Conservation (phyloP, 495 filamentous ascomycete species). For the Immersiella caudata region DNA sequence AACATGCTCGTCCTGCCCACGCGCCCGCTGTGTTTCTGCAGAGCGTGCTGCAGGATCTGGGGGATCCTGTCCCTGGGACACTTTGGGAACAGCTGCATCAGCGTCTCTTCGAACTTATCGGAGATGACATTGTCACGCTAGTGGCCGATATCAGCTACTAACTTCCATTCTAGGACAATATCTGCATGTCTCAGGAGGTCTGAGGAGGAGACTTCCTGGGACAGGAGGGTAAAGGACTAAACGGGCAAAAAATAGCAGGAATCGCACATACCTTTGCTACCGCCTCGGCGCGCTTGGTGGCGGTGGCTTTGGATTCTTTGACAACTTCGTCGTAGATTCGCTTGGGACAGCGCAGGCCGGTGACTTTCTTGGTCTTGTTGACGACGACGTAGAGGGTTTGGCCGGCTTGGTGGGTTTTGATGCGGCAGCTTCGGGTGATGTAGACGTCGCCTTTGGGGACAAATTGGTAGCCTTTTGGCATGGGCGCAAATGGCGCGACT, state of each 20-base stretch:
- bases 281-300: conserved; percentile 27
- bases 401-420: conserved; percentile 33
- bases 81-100: conserved; percentile 36
- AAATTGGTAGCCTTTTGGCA: conserved; percentile 42
- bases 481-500: conserved; percentile 6
- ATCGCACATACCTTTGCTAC: too few relatives aligned
- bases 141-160: too few relatives aligned
- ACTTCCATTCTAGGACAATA: too few relatives aligned
- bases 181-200: too few relatives aligned
- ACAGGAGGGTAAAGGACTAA: too few relatives aligned
- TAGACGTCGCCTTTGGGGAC: conserved; percentile 45
- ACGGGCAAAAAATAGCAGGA: too few relatives aligned
- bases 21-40: conserved; percentile 38
- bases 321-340: conserved; percentile 33
- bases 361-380: conserved; percentile 24
- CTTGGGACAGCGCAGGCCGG: conserved; percentile 46
- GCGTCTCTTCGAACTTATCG: conserved; percentile 29
- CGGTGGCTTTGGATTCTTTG: conserved; percentile 31
- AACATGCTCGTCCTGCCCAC: conserved; percentile 40
- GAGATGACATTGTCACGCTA: conserved; percentile 35
- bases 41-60: conserved; percentile 32
- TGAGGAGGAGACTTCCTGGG: too few relatives aligned
- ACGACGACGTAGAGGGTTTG: conserved; percentile 41
- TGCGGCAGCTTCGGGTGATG: conserved; percentile 43
- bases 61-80: conserved; percentile 31